Percentiles rank a stretch among this genome's conserved stretches.
phyloP scores from a whole-genome alignment of 2,329 filamentous ascomycete genomes.

The Fusarium incarnatum region DNA sequence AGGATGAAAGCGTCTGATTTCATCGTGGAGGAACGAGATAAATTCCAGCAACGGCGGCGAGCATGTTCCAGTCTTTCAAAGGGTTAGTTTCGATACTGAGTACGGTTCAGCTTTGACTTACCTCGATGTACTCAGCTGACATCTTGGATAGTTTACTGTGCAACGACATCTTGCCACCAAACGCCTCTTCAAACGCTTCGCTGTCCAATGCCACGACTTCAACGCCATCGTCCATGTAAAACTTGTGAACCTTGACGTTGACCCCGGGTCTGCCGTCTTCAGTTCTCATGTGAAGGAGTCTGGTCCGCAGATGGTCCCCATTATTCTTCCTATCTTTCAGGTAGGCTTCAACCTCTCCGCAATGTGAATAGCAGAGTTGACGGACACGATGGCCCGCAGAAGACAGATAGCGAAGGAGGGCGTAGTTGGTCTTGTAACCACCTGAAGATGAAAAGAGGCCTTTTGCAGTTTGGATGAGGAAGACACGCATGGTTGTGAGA shows the following conservation, averaged over 20 bases:
- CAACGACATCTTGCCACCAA: neutral
- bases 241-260: neutral
- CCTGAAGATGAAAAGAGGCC: constrained; percentile 1
- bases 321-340: neutral
- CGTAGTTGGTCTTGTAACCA: neutral
- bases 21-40: neutral
- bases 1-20: neutral
- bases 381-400: neutral
- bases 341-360: neutral
- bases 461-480: neutral
- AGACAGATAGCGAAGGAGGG: neutral
- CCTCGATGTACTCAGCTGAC: neutral
- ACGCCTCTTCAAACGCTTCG: neutral
- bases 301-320: accelerated
- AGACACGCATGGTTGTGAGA: neutral
- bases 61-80: neutral
- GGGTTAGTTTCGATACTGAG: too few relatives aligned
- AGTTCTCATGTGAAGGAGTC: accelerated
- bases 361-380: constrained; percentile 1
- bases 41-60: neutral
- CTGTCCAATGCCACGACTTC: neutral
- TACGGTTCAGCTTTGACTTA: neutral
- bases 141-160: neutral
- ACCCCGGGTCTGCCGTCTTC: neutral
- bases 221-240: neutral